These are phyloP conservation scores for Pueraria montana DNA, from an alignment of 306 rosid genomes.

Conservation along the genomic window DNA sequence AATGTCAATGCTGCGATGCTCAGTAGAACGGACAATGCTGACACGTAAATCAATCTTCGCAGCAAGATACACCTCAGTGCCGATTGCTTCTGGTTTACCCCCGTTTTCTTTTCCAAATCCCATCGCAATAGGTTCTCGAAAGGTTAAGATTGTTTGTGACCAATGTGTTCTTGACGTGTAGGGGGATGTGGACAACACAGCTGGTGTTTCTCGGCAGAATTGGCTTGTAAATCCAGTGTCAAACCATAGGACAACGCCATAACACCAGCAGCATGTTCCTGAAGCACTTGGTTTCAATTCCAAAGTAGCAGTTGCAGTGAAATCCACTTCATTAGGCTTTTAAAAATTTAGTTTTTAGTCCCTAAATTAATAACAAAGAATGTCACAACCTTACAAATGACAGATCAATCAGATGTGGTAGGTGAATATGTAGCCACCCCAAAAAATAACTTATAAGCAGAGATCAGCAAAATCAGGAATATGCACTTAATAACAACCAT, in stretches of 20 bases:
- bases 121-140: slow-evolving; percentile 77
- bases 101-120: slow-evolving; percentile 48
- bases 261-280: slow-evolving; percentile 65
- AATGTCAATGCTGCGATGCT: slow-evolving; percentile 93
- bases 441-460: neutral
- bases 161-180: slow-evolving; percentile 78
- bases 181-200: slow-evolving; percentile 87
- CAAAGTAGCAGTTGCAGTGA: slow-evolving; percentile 79
- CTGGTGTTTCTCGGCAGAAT: slow-evolving; percentile 80
- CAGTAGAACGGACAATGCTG: slow-evolving; percentile 83
- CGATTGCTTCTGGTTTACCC: slow-evolving; percentile 58
- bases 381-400: slow-evolving; percentile 30
- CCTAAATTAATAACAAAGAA: neutral
- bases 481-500: slow-evolving; percentile 21
- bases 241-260: slow-evolving; percentile 91
- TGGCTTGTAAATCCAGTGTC: slow-evolving; percentile 90
- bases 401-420: slow-evolving; percentile 25
- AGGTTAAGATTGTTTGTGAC: slow-evolving; percentile 91
- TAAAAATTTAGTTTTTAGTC: too few species aligned
- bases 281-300: slow-evolving; percentile 58
- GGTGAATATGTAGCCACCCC: neutral
- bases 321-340: slow-evolving; percentile 81
- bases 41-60: slow-evolving; percentile 70
- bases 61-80: slow-evolving; percentile 73
- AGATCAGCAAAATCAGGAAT: neutral